phyloP scores from a whole-genome alignment of 768 basidiomycete species.

The Pleurotus eryngii region DNA sequence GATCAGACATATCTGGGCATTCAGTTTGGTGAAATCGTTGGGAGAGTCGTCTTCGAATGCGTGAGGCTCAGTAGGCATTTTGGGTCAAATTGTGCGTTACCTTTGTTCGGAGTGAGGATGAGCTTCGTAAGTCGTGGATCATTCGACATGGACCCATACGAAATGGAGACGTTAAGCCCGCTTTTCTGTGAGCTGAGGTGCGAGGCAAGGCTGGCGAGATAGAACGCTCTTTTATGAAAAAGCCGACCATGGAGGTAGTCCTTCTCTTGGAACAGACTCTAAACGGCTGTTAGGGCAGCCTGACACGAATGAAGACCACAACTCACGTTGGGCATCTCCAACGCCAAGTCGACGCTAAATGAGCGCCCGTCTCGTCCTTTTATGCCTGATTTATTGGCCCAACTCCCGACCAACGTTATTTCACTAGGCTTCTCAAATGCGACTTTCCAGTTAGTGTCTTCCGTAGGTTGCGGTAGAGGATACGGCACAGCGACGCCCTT shows the following conservation, averaged over 20 bases:
- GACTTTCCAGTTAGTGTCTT: conserved; percentile 88
- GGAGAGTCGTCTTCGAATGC: conserved; percentile 45
- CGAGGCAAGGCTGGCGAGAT: conserved; percentile 75
- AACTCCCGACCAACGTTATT: conserved; percentile 79
- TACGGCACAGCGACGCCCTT: conserved; percentile 65
- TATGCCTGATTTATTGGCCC: conserved; percentile 75
- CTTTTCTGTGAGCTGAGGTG: conserved; percentile 45
- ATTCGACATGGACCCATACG: conserved; percentile 53
- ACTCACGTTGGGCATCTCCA: conserved; percentile 85
- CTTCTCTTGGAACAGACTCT: conserved; percentile 92
- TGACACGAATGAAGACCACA: neutral
- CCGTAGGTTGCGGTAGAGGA: conserved; percentile 62
- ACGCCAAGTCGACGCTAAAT: conserved; percentile 75
- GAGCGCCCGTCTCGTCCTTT: conserved; percentile 62
- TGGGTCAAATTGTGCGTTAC: conserved; percentile 28
- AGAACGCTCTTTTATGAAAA: conserved; percentile 91
- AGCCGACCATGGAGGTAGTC: conserved; percentile 87
- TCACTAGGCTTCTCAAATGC: conserved; percentile 76
- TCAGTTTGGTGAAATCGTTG: conserved; percentile 63
- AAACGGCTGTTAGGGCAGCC: conserved; percentile 12
- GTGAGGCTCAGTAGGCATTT: conserved; percentile 14
- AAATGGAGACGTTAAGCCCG: conserved; percentile 52
- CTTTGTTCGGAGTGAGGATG: conserved; percentile 53
- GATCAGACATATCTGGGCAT: conserved; percentile 71
- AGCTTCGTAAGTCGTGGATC: conserved; percentile 68